Percentiles rank a stretch among this genome's conserved stretches.
Evolutionary conservation across 306 rosid genomes (phyloP).

Genomic region (Prunus mongolica): DNA sequence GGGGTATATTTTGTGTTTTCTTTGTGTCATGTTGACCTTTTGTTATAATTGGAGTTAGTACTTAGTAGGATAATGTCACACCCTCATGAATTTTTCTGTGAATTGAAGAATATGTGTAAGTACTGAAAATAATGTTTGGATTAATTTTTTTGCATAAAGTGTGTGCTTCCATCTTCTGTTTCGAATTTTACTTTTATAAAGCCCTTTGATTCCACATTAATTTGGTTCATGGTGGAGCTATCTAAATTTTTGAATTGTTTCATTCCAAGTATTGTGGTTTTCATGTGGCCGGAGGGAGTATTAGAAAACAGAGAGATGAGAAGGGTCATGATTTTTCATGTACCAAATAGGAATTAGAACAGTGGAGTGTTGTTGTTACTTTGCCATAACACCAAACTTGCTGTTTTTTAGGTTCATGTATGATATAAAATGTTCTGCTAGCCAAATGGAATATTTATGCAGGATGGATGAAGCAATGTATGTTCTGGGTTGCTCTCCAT

Average conservation of each 20-base stretch:
- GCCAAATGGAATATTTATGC: not conserved
- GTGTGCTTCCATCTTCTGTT: not conserved
- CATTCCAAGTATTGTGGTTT: not conserved
- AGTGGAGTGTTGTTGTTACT: not conserved
- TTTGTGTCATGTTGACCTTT: slow-evolving; percentile 20
- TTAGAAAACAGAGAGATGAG: not conserved
- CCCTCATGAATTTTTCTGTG: slow-evolving; percentile 10
- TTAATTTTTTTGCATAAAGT: slow-evolving; percentile 14
- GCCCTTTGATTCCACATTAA: not conserved
- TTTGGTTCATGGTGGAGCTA: not conserved
- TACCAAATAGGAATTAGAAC: not conserved
- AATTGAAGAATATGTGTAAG: slow-evolving; percentile 25
- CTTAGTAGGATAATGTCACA: slow-evolving; percentile 21
- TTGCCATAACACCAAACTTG: not conserved
- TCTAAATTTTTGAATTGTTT: not conserved
- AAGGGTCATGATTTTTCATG: too few species aligned
- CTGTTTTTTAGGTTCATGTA: slow-evolving; percentile 3
- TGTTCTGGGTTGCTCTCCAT: not conserved
- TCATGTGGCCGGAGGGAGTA: not conserved
- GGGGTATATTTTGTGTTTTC: slow-evolving; percentile 41
- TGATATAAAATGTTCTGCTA: not conserved
- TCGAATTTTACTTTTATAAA: not conserved
- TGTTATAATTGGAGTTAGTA: slow-evolving; percentile 14
- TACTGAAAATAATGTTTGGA: slow-evolving; percentile 31
- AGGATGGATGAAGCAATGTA: not conserved